Base-by-base conservation (phyloP, 2,329 filamentous ascomycete genomes). In the Alternaria sp. region DNA sequence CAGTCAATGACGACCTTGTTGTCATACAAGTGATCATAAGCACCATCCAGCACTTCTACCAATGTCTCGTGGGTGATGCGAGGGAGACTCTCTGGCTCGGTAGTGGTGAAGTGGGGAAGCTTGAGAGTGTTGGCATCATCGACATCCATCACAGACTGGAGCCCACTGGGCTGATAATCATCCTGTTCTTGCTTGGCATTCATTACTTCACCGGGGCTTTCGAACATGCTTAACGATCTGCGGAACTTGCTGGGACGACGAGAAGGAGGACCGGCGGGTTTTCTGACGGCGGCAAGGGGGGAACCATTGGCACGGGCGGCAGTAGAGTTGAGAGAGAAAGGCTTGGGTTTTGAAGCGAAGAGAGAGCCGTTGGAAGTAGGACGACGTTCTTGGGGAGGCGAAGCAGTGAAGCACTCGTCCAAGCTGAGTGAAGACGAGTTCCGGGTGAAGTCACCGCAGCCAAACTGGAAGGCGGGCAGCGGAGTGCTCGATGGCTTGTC, bases 161-260 rank as follows among this genome's bases (percentile, higher is more conserved):
- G 83, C 62, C 83, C 83, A 72, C 84, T 86, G 63, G 87, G 84
- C 61, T 85, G 82, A 79, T 82, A 83, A 57, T 87, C 87, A 49
- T 89, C 87, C 68, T 90, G 84, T 79, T 93, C 93, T 59, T 90
- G 85, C 57, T 77, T 77, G 46, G 75, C 67, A 81, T 93, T 93
- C 83, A 97, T 91, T 59, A 97, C 86, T 77, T 98, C 96, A 69
- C 88, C 91, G 4, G 94, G 91, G 78, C 91, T 89, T 82, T 98
- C 95, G 81, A 97, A 99, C 96, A 99, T 99, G 86, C 96, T 98
- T 76, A 97, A 83, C 23, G 95, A 97, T 69, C 96, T 90, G 64
- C 96, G 90, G 76, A 95, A 95, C 79, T 96, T 80, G 71, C 72
- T 77, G 23, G 74, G 92, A 77, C 97, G 97, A 62, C 94, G 60